Percentiles rank a stretch among this genome's conserved stretches.
Conservation (phyloP, 768 basidiomycete genomes). For the Crepidotus variabilis region DNA sequence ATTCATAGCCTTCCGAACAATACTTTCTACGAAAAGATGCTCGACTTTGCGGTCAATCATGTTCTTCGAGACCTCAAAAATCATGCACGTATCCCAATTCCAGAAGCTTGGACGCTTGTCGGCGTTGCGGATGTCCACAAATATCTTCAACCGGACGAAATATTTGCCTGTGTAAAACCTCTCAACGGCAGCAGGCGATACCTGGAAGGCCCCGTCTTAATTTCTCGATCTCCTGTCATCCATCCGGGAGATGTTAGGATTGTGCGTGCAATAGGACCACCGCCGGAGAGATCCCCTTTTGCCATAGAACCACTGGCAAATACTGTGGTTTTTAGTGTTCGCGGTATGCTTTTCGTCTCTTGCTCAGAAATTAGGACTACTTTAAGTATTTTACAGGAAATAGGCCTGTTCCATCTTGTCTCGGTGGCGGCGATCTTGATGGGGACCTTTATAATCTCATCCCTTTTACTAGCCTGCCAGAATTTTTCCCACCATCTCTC, state of each 20-base stretch:
- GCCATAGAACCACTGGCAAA: conserved; percentile 49
- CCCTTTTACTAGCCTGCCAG: conserved; percentile 34
- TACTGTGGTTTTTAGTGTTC: conserved; percentile 60
- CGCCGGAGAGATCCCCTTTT: conserved; percentile 51
- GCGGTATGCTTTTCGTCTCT: conserved; percentile 36
- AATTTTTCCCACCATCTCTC: conserved; percentile 20
- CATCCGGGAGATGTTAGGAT: conserved; percentile 68
- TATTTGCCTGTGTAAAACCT: conserved; percentile 58
- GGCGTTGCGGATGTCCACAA: conserved; percentile 67
- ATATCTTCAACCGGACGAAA: conserved; percentile 47
- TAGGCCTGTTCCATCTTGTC: conserved; percentile 57
- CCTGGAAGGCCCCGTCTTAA: conserved; percentile 49
- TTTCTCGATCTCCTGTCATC: conserved; percentile 65
- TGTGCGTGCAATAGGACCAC: conserved; percentile 57
- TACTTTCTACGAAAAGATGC: conserved; percentile 46
- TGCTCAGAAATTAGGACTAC: background rate
- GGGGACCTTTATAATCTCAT: conserved; percentile 59
- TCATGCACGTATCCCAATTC: conserved; percentile 64
- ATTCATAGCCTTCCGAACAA: conserved; percentile 32
- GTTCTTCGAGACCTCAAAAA: conserved; percentile 65
- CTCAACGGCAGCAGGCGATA: conserved; percentile 35
- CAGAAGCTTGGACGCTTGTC: conserved; percentile 61
- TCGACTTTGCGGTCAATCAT: conserved; percentile 56
- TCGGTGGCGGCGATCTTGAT: conserved; percentile 71
- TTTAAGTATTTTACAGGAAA: conserved; percentile 34